Conservation (phyloP, 352 stramenopile species). For the Pythium volutum region DNA sequence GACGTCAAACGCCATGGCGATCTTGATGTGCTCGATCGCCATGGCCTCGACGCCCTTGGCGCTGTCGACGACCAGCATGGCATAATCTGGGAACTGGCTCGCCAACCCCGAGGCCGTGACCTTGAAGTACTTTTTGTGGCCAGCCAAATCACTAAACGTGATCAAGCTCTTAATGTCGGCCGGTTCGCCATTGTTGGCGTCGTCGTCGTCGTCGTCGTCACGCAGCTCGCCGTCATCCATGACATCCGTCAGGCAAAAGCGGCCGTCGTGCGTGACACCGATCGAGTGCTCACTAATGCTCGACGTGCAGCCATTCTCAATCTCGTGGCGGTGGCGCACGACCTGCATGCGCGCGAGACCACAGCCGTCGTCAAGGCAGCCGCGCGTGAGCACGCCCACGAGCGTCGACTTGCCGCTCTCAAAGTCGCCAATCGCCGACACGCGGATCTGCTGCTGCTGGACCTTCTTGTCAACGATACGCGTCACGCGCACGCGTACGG, state of each 20-base stretch:
- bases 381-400: slow-evolving; percentile 84
- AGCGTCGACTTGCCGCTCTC: slow-evolving; percentile 90
- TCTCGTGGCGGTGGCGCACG: slow-evolving; percentile 87
- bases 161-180: slow-evolving; percentile 37
- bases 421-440: slow-evolving; percentile 86
- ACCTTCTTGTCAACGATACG: slow-evolving; percentile 47
- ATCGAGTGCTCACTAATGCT: slow-evolving; percentile 89
- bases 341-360: slow-evolving; percentile 88
- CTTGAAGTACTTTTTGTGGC: slow-evolving; percentile 89
- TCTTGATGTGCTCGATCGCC: slow-evolving; percentile 76
- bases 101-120: slow-evolving; percentile 80
- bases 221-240: slow-evolving; percentile 47
- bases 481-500: slow-evolving; percentile 45
- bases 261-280: slow-evolving; percentile 55
- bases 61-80: slow-evolving; percentile 80
- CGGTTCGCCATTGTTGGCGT: slow-evolving; percentile 23
- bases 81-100: slow-evolving; percentile 84
- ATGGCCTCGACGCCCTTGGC: slow-evolving; percentile 64
- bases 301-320: slow-evolving; percentile 87
- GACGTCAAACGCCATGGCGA: slow-evolving; percentile 65
- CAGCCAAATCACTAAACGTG: slow-evolving; percentile 74
- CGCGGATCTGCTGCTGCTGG: slow-evolving; percentile 56
- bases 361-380: slow-evolving; percentile 79
- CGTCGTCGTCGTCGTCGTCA: slow-evolving; percentile 47
- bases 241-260: slow-evolving; percentile 50